Base-by-base conservation (phyloP, 2,329 filamentous ascomycete species). In the Hirsutella thompsonii region DNA sequence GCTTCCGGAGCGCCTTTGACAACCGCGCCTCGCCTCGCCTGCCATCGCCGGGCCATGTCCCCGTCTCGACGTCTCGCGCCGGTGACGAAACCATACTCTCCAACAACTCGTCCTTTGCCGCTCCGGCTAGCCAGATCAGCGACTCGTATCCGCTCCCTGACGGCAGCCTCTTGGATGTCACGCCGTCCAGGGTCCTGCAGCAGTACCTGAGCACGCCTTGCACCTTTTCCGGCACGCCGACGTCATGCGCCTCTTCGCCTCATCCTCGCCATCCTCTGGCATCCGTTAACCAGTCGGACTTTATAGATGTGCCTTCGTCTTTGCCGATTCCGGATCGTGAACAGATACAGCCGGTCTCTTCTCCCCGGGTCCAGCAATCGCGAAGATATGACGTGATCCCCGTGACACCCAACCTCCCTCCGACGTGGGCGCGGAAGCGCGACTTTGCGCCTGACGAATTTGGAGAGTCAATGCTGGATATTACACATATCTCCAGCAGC, bases 121-220 rank as follows among this genome's bases (percentile, higher is more conserved):
- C 62, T 13, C 68, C 66, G 2, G 64, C 69, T 0, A 76, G 70
- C 42, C 60, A 70, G 21, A 62, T 79, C 18, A 64, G 62, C 9
- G 75, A 80, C 49, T 80, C 75, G 0, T 68, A 74, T 47, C 68
- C 51, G 38, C 55, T 63, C 44, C 59, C 59, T 8, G 53, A 55
- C 37, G 42, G 51, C 4, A 47, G 46, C 5, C 20, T 60, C 18
- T 41, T 59, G 10, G 44, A 46, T 8, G 46, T 47, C 16, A 71
- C 75, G 0, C 74, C 74, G 0, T 69, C 67, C 1, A 62, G 68
- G 32, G 55, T 74, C 1, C 49, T 77, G 10, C 65, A 72, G 44
- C 62, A 66, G 20, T 72, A 69, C 43, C 57, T 74, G 3, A 64
- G 67, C 38, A 47, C 18, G 48, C 8, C 39, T 2, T 26, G 36